Base-by-base conservation (phyloP, 768 basidiomycete genomes). In the Lentinus tigrinus region DNA sequence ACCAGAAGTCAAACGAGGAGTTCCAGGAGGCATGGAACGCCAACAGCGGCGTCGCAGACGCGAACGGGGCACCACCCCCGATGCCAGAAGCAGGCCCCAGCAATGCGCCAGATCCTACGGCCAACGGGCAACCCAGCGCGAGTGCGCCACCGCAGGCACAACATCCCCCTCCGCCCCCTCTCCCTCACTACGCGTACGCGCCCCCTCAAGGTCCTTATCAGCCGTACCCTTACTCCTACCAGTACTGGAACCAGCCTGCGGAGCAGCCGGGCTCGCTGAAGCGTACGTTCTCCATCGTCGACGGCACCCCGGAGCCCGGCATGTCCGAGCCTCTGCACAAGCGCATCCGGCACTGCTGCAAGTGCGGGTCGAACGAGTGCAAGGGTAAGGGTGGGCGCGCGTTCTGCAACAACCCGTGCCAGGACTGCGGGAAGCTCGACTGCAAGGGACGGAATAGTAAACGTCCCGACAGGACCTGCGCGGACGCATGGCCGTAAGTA, bases 391-490 rank as follows among this genome's bases (percentile, higher is more conserved):
- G 90, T 3, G 90, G 90, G 4, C 76, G 89, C 38, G 75, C 76
- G 43, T 91, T 89, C 68, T 93, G 90, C 68, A 75, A 74, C 64
- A 91, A 85, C 69, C 75, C 83, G 40, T 92, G 90, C 62, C 87
- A 89, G 74, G 90, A 93, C 70, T 93, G 91, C 68, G 88, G 88
- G n/a, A 87, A 87, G 75, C 64, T 87, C 62, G 86, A 88, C 16
- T 93, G 90, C 66, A 85, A 80, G 64, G 90, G 90, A 24, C 77
- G 90, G 72, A 91, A 89, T 66, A 88, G 85, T 66, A 79, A 89
- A 69, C 75, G 88, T 47, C 90, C 91, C 6, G 89, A 91, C 66
- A 87, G 88, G 70, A 80, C 78, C 57, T 92, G 90, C 64, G 75
- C 77, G 4, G 87, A 91, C 59, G 78, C 81, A 24, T 81, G 81